Base-by-base conservation (phyloP, 345 rosid species). In the Salix koriyanagi region DNA sequence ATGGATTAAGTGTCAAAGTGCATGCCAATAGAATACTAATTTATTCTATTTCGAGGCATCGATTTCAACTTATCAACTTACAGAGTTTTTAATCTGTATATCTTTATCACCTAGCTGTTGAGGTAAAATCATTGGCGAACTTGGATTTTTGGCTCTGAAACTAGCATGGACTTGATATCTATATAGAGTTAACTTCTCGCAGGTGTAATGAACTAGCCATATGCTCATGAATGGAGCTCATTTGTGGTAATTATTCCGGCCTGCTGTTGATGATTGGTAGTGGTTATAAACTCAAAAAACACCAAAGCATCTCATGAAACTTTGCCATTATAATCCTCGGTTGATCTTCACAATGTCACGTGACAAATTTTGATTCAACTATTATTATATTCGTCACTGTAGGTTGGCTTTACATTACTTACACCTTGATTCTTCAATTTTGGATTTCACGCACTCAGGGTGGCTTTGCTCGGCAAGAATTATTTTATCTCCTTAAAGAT, bases 401-500 rank as follows among this genome's bases (percentile, higher is more conserved):
- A 41, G 25, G 77, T 23, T 71, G 23, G 48, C 21, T 66, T 56
- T 21, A 61, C 54, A 75, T 58, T 65, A 58, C 26, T 66, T 12
- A 28, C n/a, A 19, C 50, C 69, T 9, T 34, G 71, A 77, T 61
- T 69, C 41, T 65, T 65, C 61, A 34, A 28, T 12, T 41, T 67
- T 74, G 32, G 15, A 1, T 75, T 70, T 65, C 56, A 65, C 62
- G 37, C 56, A 10, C 75, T 70, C 84, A 96, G 99, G 98, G 97
- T 41, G 99, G 99, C 44, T 83, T 83, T 68, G 94, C 87, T 32
- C 79, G 99, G 71, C 97, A 96, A 78, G 94, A 96, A 79, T 78
- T 96, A 52, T 92, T 81, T 79, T 78, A 87, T 71, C 94, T 91
- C 76, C 84, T 96, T 5, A 94, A 86, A 86, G 88, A 88, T 58